A percentile compares a stretch with the other conserved stretches of the same genome.
Evolutionary conservation across 1,284 basidiomycete genomes (phyloP).

Genomic region (Coniferiporia weirii): DNA sequence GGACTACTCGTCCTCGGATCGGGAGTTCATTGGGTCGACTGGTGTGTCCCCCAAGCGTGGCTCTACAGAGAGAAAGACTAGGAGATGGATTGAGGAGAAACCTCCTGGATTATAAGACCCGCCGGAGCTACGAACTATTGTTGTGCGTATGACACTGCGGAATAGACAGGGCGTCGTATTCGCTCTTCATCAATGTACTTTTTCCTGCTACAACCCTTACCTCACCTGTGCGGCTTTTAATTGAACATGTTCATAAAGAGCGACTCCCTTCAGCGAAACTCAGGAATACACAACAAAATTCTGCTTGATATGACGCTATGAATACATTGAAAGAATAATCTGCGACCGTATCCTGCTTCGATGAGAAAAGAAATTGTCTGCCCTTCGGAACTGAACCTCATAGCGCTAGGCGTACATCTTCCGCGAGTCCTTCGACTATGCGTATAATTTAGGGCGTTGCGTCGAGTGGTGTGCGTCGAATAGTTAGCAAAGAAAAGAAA

Average conservation of each 20-base stretch:
- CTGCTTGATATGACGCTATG: not conserved
- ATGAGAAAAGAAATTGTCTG: not conserved
- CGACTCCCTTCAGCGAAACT: not conserved
- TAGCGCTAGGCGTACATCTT: slow-evolving; percentile 2
- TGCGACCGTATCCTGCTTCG: not conserved
- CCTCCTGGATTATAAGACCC: not conserved
- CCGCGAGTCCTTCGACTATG: slow-evolving; percentile 1
- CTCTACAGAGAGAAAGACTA: slow-evolving; percentile 58
- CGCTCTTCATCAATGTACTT: too few relatives aligned
- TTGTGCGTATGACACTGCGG: not conserved
- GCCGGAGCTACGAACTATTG: not conserved
- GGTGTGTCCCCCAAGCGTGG: slow-evolving; percentile 25
- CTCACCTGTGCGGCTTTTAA: too few relatives aligned
- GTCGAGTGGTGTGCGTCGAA: not conserved
- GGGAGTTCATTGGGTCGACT: slow-evolving; percentile 22
- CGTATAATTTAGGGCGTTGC: slow-evolving; percentile 9
- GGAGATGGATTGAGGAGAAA: slow-evolving; percentile 77
- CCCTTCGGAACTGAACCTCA: not conserved
- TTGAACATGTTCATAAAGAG: too few relatives aligned
- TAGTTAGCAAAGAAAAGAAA: not conserved
- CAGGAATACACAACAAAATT: not conserved
- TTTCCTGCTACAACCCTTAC: too few relatives aligned
- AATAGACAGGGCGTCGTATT: too few relatives aligned
- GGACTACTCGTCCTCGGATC: slow-evolving; percentile 23
- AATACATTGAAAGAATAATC: slow-evolving; percentile 5